Base-by-base conservation (phyloP, 2,329 filamentous ascomycete genomes). In the Aspergillus quadricinctus region DNA sequence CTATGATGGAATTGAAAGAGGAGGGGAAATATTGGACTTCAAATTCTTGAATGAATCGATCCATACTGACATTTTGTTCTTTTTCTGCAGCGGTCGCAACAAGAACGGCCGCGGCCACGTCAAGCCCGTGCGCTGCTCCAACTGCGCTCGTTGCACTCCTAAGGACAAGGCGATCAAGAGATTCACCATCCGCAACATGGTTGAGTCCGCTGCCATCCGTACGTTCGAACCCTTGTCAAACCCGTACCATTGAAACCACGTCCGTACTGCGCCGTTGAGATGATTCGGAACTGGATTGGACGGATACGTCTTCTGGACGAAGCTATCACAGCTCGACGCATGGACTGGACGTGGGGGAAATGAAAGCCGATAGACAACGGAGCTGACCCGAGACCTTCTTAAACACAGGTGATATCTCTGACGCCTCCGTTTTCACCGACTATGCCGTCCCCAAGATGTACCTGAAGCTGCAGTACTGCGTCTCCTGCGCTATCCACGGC, bases 81-180 rank as follows among this genome's bases (percentile, higher is more conserved):
- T 59, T 57, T 65, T 68, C 55, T 69, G 64, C 78, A 95, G 90
- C 85, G 93, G 93, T 81, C 92, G 93, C 80, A 97, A 97, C 90
- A 97, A 97, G 92, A 96, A 96, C 83, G 93, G 94, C 80, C 91
- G 94, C 80, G 94, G 94, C 84, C 93, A 97, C 87, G 92, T 96
- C 83, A 99, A 99, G 88, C 95, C 94, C 77, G 96, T 99, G 83
- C 90, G 87, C 78, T 94, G 83, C 88, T 90, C 84, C 82, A 91
- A 88, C 87, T 94, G 83, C 87, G 91, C 83, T 77, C 85, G 88
- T 82, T 92, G 88, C 85, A 95, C 90, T 61, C 92, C 92, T 80
- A 99, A 99, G 89, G 94, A 99, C 78, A 99, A 99, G 91, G 94
- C 95, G 71, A 97, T 99, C 87, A 99, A 99, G 92, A 88, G 94